Conservation (phyloP, 441 rosid genomes). For the Erodium trifolium region DNA sequence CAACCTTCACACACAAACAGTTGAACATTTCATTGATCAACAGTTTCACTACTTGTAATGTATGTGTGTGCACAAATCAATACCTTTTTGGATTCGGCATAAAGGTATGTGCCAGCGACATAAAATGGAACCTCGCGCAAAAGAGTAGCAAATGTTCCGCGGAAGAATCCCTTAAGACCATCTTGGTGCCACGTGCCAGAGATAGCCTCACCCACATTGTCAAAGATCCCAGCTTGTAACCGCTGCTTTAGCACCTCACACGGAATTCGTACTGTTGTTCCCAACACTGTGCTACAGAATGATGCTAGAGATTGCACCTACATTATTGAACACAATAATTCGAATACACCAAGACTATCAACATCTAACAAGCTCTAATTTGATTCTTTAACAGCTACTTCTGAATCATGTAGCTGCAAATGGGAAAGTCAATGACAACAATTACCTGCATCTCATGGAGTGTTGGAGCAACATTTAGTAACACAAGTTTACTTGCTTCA, state of each 20-base stretch:
- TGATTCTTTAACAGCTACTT: too few relatives aligned
- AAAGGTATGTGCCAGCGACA: conserved; percentile 82
- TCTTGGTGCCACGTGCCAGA: conserved; percentile 90
- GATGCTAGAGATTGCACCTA: conserved; percentile 91
- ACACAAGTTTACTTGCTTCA: conserved; percentile 79
- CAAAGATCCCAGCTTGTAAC: conserved; percentile 78
- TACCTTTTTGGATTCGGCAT: conserved; percentile 93
- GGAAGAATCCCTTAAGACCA: conserved; percentile 86
- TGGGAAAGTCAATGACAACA: too few relatives aligned
- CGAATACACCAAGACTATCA: background rate
- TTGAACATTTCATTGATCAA: background rate
- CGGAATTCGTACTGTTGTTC: conserved; percentile 91
- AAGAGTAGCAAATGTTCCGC: conserved; percentile 96
- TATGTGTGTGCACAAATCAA: background rate
- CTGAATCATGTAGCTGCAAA: too few relatives aligned
- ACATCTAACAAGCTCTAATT: too few relatives aligned
- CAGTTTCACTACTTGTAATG: background rate
- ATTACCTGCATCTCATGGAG: conserved; percentile 81
- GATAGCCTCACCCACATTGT: conserved; percentile 88
- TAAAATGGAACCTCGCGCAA: conserved; percentile 95
- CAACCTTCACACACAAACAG: conserved; percentile 37
- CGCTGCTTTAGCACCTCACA: conserved; percentile 98
- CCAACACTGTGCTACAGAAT: conserved; percentile 87
- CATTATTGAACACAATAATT: conserved; percentile 18
- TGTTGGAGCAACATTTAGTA: conserved; percentile 79